phyloP scores from a whole-genome alignment of 2,329 filamentous ascomycete genomes.

The Trichoderma brevicompactum region DNA sequence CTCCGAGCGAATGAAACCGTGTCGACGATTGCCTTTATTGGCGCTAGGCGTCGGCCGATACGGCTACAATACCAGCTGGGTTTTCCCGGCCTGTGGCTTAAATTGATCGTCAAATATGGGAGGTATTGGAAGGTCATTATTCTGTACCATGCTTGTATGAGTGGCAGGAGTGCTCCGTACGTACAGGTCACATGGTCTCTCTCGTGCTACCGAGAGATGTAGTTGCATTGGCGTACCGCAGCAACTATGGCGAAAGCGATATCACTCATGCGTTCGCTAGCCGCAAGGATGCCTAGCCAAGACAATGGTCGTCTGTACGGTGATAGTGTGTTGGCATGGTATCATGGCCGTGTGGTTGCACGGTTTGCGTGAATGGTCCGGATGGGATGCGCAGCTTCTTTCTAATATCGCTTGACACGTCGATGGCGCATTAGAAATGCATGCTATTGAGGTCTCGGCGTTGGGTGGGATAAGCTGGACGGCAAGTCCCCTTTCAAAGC shows the following conservation, averaged over 20 bases:
- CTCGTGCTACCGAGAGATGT: constrained; percentile 2
- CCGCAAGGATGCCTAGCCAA: constrained; percentile 18
- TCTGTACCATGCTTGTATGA: background rate
- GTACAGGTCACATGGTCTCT: constrained; percentile 20
- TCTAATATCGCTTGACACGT: too few relatives aligned
- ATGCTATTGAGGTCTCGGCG: background rate
- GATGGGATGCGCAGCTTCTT: background rate
- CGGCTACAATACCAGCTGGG: constrained; percentile 6
- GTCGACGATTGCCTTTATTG: constrained; percentile 18
- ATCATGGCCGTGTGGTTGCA: background rate
- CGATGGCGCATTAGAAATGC: too few relatives aligned
- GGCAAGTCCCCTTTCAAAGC: background rate
- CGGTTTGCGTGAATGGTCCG: background rate
- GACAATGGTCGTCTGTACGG: background rate
- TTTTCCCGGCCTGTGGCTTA: constrained; percentile 3
- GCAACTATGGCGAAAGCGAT: background rate
- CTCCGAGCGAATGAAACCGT: constrained; percentile 26
- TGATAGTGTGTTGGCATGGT: background rate
- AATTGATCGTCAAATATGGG: constrained; percentile 18
- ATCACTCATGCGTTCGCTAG: background rate
- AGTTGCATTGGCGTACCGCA: constrained; percentile 8
- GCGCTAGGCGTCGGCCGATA: constrained; percentile 26
- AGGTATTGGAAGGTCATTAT: background rate
- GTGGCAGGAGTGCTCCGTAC: constrained; percentile 7
- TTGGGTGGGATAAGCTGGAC: background rate